phyloP scores from a whole-genome alignment of 306 rosid genomes.

The Rosa rugosa region DNA sequence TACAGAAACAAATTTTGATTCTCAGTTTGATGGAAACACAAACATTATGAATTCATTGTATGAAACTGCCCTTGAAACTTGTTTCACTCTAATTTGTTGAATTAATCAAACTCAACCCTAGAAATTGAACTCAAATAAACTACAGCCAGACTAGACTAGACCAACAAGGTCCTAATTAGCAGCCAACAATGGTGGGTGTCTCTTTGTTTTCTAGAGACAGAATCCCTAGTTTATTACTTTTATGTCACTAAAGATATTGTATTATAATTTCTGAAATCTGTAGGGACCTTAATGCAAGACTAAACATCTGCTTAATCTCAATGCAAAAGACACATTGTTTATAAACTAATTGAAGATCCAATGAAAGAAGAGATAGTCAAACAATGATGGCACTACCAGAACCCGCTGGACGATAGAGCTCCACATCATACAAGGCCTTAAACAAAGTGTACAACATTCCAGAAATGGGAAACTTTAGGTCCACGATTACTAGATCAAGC shows the following conservation, averaged over 20 bases:
- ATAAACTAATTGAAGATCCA: conserved; percentile 30
- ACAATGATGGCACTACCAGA: conserved; percentile 35
- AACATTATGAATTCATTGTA: background rate
- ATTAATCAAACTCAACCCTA: background rate
- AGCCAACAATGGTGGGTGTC: conserved; percentile 50
- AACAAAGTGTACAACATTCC: conserved; percentile 37
- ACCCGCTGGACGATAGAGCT: conserved; percentile 42
- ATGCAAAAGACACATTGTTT: conserved; percentile 22
- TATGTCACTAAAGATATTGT: conserved; percentile 15
- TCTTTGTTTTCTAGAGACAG: conserved; percentile 44
- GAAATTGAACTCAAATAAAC: background rate
- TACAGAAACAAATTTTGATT: background rate
- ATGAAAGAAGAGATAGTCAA: conserved; percentile 47
- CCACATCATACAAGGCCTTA: conserved; percentile 40
- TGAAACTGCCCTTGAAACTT: background rate
- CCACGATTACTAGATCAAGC: conserved; percentile 22
- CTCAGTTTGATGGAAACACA: background rate
- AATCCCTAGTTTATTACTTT: conserved; percentile 34
- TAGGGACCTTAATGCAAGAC: conserved; percentile 29
- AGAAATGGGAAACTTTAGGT: conserved; percentile 44
- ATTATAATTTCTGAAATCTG: conserved; percentile 20
- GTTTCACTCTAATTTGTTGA: background rate
- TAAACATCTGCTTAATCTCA: conserved; percentile 36
- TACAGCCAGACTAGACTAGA: background rate
- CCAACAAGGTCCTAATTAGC: conserved; percentile 54